Base-by-base conservation (phyloP, 352 stramenopile genomes). In the Pythium aristosporum region DNA sequence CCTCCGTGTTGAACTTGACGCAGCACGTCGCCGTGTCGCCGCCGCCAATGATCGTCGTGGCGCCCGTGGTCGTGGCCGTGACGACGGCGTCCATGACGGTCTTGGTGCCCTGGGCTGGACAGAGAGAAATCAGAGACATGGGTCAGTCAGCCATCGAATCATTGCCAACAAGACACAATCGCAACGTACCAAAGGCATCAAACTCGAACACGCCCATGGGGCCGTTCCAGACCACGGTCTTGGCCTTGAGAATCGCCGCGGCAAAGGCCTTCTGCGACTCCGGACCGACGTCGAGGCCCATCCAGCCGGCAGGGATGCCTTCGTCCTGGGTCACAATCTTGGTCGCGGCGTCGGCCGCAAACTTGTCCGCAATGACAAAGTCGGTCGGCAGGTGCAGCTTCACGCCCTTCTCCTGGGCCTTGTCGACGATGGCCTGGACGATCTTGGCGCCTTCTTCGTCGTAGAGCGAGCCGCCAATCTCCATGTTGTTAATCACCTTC, bases 141-240 rank as follows among this genome's bases (percentile, higher is more conserved):
- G 11, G 16, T 50, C 9, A 48, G 46, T 32, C 32, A 52, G 57
- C 46, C 25, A 48, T 51, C 52, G 9, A 28, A 34, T 48, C 18
- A 56, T 16, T 12, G 39, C 30, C 11, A 25, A 37, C 0, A 37
- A 57, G 16, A 58, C 10, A 55, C 8, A 28, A 34, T 32, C n/a
- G 21, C 36, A 20, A 76, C 68, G 60, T 90, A 77, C 85, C 81
- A 68, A 99, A 99, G 20, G 89, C 89, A 59, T 99, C 92, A 63
- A 99, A 98, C 83, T 99, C 98, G 77, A 99, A 99, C 49, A 99
- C 98, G 61, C 98, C 98, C 95, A 99, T 99, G 28, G 98, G 98
- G 57, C 98, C 98, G 85, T 99, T 99, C 98, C 98, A 99, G 58
- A 99, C 96, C 57, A 99, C 73, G 34, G 97, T 99, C 76, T 98